A percentile compares a stretch with the other conserved stretches of the same genome.
Evolutionary conservation across 345 rosid species (phyloP).

Genomic region (Turnera subulata): DNA sequence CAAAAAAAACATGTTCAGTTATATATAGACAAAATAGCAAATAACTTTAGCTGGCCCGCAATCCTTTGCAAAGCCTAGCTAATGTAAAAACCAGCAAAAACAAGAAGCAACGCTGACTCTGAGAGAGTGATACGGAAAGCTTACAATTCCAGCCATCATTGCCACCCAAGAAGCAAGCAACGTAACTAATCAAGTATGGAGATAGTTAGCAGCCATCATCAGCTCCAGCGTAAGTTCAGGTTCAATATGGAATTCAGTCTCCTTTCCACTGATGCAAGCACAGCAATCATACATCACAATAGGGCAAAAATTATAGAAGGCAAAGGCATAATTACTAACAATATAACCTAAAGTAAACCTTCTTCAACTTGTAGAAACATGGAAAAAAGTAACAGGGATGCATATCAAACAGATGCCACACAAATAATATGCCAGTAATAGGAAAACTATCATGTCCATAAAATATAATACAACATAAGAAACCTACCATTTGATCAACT

Average conservation of each 20-base stretch:
- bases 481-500: not conserved
- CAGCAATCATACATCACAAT: constrained; percentile 6
- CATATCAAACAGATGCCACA: not conserved
- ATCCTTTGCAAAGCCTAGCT: no score
- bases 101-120: no score
- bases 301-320: not conserved
- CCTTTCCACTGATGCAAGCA: constrained; percentile 44
- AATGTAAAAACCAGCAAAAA: no score
- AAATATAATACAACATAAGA: no score
- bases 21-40: no score
- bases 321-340: not conserved
- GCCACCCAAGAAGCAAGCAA: constrained; percentile 11
- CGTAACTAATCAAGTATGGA: constrained; percentile 44
- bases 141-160: constrained; percentile 1
- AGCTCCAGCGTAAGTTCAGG: constrained; percentile 68
- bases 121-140: no score
- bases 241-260: constrained; percentile 63
- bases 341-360: not conserved
- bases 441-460: no score
- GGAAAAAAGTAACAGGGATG: not conserved
- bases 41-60: no score
- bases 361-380: not conserved
- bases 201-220: constrained; percentile 80
- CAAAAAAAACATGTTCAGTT: no score
- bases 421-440: not conserved